Base-by-base conservation (phyloP, 2,329 filamentous ascomycete genomes). In the Aspergillus carbonarius region DNA sequence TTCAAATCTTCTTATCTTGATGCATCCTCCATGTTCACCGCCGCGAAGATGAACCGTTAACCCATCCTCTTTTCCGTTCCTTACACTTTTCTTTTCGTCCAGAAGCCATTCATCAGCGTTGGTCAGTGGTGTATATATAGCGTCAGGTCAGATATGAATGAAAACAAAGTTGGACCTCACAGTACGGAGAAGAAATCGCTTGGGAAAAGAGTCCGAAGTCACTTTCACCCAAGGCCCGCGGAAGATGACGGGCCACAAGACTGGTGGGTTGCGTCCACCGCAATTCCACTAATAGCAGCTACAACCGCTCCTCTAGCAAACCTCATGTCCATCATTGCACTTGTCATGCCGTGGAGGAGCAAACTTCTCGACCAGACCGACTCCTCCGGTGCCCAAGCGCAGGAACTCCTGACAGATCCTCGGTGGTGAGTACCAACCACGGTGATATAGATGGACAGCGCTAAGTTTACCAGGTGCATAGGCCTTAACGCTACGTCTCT, bases 241-340 rank as follows among this genome's bases (percentile, higher is more conserved):
- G 76, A 79, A 15, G 78, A 80, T 60, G 76, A 77, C 49, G 74
- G 78, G 44, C 74, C 72, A 7, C 72, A 76, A 53, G 74, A 78
- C 52, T 81, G 79, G 79, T 82, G 80, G 80, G 72, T 82, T 61
- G 79, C 79, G 1, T 80, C 79, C 2, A 83, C 79, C 1, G 79
- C 78, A 3, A 81, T 93, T 62, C 90, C 90, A 32, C 85, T 97
- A 70, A 83, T 95, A 10, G 91, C 92, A 2, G 92, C 91, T 34
- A 92, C 92, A 0, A 83, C 95, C 2, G 92, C 91, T 0, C 93
- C 93, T 0, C 84, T 96, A 9, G 93, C 93, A 2, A 96, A 93
- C 58, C 87, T 95, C 30, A 89, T 95, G 75, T 93, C 89, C 58
- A 92, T 96, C 59, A 92, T 90, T 61, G 91, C 92, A 7, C 81